phyloP scores from a whole-genome alignment of 495 filamentous ascomycete species.

The Wilcoxina mikolae region DNA sequence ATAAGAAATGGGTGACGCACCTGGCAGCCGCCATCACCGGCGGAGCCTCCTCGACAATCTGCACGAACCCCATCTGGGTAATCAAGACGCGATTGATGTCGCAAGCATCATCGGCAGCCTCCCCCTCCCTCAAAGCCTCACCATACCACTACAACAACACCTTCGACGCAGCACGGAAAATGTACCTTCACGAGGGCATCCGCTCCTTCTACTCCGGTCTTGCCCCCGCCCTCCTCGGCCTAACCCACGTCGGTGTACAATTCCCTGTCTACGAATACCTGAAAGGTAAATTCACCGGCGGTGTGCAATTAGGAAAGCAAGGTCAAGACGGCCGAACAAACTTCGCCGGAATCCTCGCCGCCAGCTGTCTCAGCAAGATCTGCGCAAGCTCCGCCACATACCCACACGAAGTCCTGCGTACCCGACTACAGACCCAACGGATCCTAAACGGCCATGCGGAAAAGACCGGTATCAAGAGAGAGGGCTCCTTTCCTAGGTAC shows the following conservation, averaged over 20 bases:
- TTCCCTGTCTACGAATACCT: slow-evolving; percentile 93
- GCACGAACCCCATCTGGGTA: slow-evolving; percentile 99
- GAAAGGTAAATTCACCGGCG: slow-evolving; percentile 81
- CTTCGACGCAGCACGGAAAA: slow-evolving; percentile 79
- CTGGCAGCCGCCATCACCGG: slow-evolving; percentile 71
- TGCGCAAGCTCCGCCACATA: slow-evolving; percentile 92
- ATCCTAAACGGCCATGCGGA: slow-evolving; percentile 34
- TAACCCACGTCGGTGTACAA: slow-evolving; percentile 93
- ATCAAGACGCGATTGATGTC: slow-evolving; percentile 98
- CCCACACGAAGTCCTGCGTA: slow-evolving; percentile 90
- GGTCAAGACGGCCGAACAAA: slow-evolving; percentile 39
- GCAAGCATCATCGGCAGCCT: slow-evolving; percentile 40
- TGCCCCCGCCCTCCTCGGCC: slow-evolving; percentile 74
- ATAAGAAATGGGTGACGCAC: slow-evolving; percentile 41
- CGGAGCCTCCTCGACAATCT: slow-evolving; percentile 80
- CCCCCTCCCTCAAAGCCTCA: slow-evolving; percentile 25
- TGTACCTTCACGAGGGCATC: slow-evolving; percentile 81
- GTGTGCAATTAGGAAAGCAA: slow-evolving; percentile 34
- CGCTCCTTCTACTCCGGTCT: slow-evolving; percentile 91
- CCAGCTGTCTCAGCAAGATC: slow-evolving; percentile 89
- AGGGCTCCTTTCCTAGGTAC: slow-evolving; percentile 43
- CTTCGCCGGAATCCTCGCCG: slow-evolving; percentile 61
- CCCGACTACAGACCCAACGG: slow-evolving; percentile 68
- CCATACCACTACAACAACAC: slow-evolving; percentile 87
- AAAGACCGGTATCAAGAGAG: slow-evolving; percentile 25